Base-by-base conservation (phyloP, 768 basidiomycete species). In the Hypholoma sublateritium region DNA sequence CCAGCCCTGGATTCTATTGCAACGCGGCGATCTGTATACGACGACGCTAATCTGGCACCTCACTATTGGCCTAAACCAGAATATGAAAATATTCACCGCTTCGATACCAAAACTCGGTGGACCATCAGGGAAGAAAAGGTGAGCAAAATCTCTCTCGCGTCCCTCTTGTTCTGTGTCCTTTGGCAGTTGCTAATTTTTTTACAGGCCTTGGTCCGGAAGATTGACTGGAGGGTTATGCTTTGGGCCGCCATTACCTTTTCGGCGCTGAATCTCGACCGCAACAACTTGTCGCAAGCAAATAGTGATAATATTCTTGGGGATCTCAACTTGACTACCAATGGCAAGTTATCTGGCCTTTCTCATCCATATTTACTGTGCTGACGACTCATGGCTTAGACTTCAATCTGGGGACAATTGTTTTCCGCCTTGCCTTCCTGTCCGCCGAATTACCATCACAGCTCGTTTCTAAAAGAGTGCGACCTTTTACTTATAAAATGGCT, bases 361-460 rank as follows among this genome's bases (percentile, higher is more conserved):
- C 34, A 1, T 0, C 28, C 28, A 25, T 17, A 9, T 19, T 42
- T 5, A 13, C 36, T 19, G 39, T 53, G 14, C 43, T 43, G 4
- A 25, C 14, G 36, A 36, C 22, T n/a, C 25, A 22, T 16, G 12
- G 13, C 28, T 25, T 25, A 83, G 82, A 84, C 55, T 85, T 76
- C 66, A 85, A 85, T 63, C 57, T 76, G 41, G 84, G 84, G 6
- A 87, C 83, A 62, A 80, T 76, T 0, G 57, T 87, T 2, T 82
- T 80, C 61, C 77, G 77, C 19, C 62, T 84, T 1, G 56, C 80
- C 8, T 85, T 84, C 65, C 65, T 84, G 19, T 72, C 67, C 36
- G 83, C 84, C 0, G 85, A 87, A 61, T 67, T 87, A 16, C 85
- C 86, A 7, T 86, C 85, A 11, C 85, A 86, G 55, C 69, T 87